Percentiles rank a stretch among this genome's conserved stretches.
phyloP scores from a whole-genome alignment of 1,284 basidiomycete species.

The Caloboletus inedulis region DNA sequence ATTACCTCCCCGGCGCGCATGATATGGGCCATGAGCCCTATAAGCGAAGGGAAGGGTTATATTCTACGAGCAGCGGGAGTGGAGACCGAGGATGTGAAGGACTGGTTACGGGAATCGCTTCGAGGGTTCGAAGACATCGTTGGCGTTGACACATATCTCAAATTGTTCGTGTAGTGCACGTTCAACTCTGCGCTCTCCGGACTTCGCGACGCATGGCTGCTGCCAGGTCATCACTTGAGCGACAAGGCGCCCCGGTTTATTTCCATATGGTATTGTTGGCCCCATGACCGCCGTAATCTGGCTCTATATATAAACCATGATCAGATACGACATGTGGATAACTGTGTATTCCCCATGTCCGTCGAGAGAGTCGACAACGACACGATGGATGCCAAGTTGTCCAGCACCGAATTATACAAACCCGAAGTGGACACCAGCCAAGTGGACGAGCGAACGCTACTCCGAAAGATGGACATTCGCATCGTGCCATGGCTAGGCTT shows the following conservation, averaged over 20 bases:
- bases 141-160: constrained; percentile 62
- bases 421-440: constrained; percentile 39
- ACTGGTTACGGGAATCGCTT: constrained; percentile 62
- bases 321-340: not conserved
- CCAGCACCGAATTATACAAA: constrained; percentile 25
- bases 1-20: constrained; percentile 49
- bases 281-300: not conserved
- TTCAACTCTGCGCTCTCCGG: not conserved
- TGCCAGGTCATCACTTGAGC: not conserved
- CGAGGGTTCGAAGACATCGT: constrained; percentile 49
- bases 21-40: constrained; percentile 74
- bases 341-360: constrained; percentile 3
- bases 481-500: constrained; percentile 57
- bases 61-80: constrained; percentile 72
- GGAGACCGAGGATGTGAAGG: constrained; percentile 68
- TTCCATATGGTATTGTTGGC: not conserved
- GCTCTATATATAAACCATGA: not conserved
- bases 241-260: not conserved
- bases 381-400: not conserved
- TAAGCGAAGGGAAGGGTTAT: constrained; percentile 43
- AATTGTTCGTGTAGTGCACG: constrained; percentile 50
- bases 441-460: constrained; percentile 45
- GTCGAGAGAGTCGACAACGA: constrained; percentile 2
- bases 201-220: no score
- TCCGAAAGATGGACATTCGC: constrained; percentile 50